Percentiles rank a stretch among this genome's conserved stretches.
These are phyloP conservation scores for Chrysoporthe puriensis DNA, from an alignment of 2,329 filamentous ascomycete genomes.

Conservation along the genomic window DNA sequence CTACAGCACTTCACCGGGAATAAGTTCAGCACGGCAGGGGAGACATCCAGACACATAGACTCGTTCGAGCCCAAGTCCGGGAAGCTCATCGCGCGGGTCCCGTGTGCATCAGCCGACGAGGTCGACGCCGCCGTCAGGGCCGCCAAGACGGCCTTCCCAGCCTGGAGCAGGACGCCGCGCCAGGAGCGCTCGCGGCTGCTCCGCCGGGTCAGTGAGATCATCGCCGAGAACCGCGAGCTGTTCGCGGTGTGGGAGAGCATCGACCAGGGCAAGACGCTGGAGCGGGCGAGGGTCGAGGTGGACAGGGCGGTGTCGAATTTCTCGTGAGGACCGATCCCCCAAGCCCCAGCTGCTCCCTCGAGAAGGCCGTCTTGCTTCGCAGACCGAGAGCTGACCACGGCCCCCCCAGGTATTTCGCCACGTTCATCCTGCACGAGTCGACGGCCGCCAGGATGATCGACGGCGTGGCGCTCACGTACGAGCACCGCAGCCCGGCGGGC, in stretches of 20 bases:
- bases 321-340: conserved; percentile 31
- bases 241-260: conserved; percentile 43
- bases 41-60: conserved; percentile 31
- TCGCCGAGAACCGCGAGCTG: conserved; percentile 37
- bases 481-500: conserved; percentile 40
- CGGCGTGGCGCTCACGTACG: conserved; percentile 38
- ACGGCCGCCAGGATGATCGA: conserved; percentile 39
- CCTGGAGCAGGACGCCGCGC: conserved; percentile 37
- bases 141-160: conserved; percentile 35
- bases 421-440: conserved; percentile 40
- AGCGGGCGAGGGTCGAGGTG: conserved; percentile 39
- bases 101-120: conserved; percentile 32
- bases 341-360: too few relatives aligned
- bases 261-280: conserved; percentile 41
- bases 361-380: background rate
- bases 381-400: background rate
- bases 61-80: conserved; percentile 39
- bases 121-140: conserved; percentile 34
- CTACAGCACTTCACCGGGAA: conserved; percentile 33
- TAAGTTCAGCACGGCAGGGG: conserved; percentile 23
- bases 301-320: conserved; percentile 41
- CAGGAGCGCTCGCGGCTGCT: conserved; percentile 34
- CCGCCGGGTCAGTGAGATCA: conserved; percentile 34
- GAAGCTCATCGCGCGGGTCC: conserved; percentile 32
- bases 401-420: conserved; percentile 38